Conservation (phyloP, 345 rosid genomes). For the Ceriops tagal region DNA sequence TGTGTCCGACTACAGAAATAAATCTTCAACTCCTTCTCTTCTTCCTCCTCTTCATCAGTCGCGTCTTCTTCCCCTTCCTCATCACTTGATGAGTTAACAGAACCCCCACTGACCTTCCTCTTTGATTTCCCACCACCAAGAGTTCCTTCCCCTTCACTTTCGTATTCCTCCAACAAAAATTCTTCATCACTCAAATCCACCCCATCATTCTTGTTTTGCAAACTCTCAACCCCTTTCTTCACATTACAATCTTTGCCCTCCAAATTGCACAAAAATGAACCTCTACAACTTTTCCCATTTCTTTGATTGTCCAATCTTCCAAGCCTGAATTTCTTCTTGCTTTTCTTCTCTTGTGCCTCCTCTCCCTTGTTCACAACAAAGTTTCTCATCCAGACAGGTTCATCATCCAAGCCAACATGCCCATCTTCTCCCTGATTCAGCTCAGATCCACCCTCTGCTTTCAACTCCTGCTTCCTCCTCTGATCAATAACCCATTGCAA, state of each 20-base stretch:
- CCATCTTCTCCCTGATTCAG: conserved; percentile 14
- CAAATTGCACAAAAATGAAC: conserved; percentile 15
- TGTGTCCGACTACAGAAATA: conserved; percentile 92
- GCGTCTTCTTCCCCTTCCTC: conserved; percentile 46
- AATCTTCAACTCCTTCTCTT: conserved; percentile 43
- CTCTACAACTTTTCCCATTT: conserved; percentile 22
- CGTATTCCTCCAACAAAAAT: conserved; percentile 78
- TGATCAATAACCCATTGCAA: conserved; percentile 78
- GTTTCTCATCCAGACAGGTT: conserved; percentile 81
- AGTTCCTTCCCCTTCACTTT: conserved; percentile 65
- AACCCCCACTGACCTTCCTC: conserved; percentile 47
- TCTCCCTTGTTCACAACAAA: conserved; percentile 37
- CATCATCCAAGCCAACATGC: conserved; percentile 45
- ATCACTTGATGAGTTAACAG: conserved; percentile 58
- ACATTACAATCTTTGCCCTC: conserved; percentile 20
- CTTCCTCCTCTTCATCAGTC: conserved; percentile 33
- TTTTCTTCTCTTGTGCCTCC: conserved; percentile 24
- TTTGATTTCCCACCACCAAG: conserved; percentile 33
- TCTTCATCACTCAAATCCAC: conserved; percentile 48
- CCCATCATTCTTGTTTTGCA: conserved; percentile 26
- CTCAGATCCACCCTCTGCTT: conserved; percentile 14
- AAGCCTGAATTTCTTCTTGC: conserved; percentile 27
- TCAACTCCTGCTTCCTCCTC: conserved; percentile 37
- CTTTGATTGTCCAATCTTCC: conserved; percentile 26
- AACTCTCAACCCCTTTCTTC: conserved; percentile 22